Conservation (phyloP, 2,329 filamentous ascomycete genomes). For the Alternaria sp. region DNA sequence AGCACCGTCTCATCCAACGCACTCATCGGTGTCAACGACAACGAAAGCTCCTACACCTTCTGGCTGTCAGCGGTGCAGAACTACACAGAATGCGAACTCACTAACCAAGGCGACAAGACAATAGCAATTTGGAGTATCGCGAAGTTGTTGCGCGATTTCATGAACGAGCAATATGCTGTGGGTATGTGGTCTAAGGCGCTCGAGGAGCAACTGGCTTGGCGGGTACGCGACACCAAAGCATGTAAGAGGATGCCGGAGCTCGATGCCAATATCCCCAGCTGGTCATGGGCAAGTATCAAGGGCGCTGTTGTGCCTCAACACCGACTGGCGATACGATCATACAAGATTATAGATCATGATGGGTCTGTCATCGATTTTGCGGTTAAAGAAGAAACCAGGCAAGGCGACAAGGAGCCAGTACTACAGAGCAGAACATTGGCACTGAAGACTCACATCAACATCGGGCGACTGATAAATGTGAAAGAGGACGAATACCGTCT, state of each 20-base stretch:
- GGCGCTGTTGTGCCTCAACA: not conserved
- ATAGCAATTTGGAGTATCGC: constrained; percentile 32
- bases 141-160: constrained; percentile 30
- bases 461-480: not conserved
- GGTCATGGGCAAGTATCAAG: not conserved
- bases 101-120: constrained; percentile 24
- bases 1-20: not conserved
- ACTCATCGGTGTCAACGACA: not conserved
- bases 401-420: not conserved
- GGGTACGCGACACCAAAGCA: not conserved
- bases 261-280: not conserved
- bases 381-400: not conserved
- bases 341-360: not conserved
- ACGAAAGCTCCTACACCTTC: constrained; percentile 7
- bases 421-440: not conserved
- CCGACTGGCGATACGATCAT: not conserved
- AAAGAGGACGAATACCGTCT: not conserved
- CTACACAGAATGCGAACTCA: constrained; percentile 30
- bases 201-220: constrained; percentile 36
- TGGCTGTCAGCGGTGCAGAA: constrained; percentile 25
- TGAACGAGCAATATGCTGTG: constrained; percentile 26
- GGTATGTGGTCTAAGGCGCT: constrained; percentile 29
- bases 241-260: not conserved
- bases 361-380: rapidly evolving
- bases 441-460: rapidly evolving